phyloP scores from a whole-genome alignment of 2,329 filamentous ascomycete species.

The Colletotrichum gigasporum region DNA sequence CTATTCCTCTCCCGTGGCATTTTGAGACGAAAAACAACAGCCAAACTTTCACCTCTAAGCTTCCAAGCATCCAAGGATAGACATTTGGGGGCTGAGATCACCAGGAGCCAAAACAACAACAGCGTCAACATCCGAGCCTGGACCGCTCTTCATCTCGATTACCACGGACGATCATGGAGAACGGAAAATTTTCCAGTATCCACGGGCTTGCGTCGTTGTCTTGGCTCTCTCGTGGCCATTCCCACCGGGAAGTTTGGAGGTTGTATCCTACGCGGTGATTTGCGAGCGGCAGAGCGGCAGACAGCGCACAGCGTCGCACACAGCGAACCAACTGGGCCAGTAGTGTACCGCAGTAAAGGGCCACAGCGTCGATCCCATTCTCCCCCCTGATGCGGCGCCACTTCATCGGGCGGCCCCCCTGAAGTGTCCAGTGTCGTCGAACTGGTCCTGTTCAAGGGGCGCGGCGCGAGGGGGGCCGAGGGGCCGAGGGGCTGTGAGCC shows the following conservation, averaged over 20 bases:
- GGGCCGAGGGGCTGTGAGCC: conserved; percentile 28
- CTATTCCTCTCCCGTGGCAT: too few relatives aligned
- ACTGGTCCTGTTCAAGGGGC: neutral
- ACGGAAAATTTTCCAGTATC: conserved; percentile 9
- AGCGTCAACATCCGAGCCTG: conserved; percentile 2
- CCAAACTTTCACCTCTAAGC: neutral
- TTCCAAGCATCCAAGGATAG: too few relatives aligned
- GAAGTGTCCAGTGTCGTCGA: neutral
- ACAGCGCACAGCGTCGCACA: conserved; percentile 2
- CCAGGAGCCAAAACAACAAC: neutral
- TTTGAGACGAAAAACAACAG: neutral
- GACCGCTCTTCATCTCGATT: conserved; percentile 10
- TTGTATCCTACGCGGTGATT: conserved; percentile 4
- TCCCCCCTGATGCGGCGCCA: conserved; percentile 8
- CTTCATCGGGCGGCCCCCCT: neutral
- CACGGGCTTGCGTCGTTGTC: conserved; percentile 5
- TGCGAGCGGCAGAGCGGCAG: conserved; percentile 1
- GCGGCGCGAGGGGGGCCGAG: conserved; percentile 2
- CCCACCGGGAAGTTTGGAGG: neutral
- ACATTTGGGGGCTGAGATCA: neutral
- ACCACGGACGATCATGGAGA: conserved; percentile 20
- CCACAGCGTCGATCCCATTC: conserved; percentile 23
- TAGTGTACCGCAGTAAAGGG: too few relatives aligned
- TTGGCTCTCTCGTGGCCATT: conserved; percentile 4
- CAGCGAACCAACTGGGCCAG: conserved; percentile 17